Percentiles rank a stretch among this genome's conserved stretches.
Conservation (phyloP, 805 yeast genomes). For the Hanseniaspora singularis region DNA sequence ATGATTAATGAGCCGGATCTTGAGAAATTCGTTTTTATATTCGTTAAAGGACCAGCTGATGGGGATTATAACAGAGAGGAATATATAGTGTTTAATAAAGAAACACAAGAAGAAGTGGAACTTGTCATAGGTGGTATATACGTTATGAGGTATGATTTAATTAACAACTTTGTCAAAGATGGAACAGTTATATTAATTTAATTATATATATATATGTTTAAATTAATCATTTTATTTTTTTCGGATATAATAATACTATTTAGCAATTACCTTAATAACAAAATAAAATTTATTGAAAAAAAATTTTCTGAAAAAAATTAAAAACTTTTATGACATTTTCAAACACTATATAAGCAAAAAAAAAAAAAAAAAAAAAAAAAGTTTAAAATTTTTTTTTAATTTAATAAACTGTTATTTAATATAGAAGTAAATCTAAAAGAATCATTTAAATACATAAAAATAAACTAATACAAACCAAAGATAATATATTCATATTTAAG, state of each 20-base stretch:
- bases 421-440: background rate
- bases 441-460: background rate
- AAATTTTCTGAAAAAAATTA: background rate
- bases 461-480: background rate
- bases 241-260: background rate
- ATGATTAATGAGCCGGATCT: conserved; percentile 77
- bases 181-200: conserved; percentile 37
- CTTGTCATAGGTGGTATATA: conserved; percentile 56
- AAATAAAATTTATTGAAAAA: no score
- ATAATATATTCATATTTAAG: no score
- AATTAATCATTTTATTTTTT: background rate
- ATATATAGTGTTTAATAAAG: conserved; percentile 35
- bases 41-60: conserved; percentile 21
- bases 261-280: no score
- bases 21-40: conserved; percentile 63
- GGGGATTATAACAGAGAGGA: conserved; percentile 19
- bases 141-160: conserved; percentile 54
- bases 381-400: no score
- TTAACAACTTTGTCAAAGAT: conserved; percentile 31
- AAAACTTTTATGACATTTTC: background rate
- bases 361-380: background rate
- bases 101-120: conserved; percentile 40
- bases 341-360: background rate
- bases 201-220: background rate
- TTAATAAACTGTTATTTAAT: no score